Conservation (phyloP, 768 basidiomycete species). For the Amanita phalloides region DNA sequence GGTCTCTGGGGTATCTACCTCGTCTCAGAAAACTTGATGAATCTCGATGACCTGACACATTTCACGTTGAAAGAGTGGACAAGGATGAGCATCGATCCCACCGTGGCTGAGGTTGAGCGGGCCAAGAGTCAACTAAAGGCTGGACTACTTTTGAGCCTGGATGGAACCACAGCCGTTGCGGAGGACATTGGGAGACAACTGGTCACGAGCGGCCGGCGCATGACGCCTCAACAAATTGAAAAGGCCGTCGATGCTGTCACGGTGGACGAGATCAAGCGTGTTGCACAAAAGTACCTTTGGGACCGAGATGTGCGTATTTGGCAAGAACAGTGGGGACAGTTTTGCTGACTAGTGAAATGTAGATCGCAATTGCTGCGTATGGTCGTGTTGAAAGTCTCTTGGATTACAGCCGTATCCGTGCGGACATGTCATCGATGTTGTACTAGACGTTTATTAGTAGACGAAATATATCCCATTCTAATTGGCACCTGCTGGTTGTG, state of each 20-base stretch:
- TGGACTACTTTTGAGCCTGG: slow-evolving; percentile 76
- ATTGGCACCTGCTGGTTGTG: not conserved
- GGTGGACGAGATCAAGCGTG: slow-evolving; percentile 82
- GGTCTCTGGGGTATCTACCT: slow-evolving; percentile 99
- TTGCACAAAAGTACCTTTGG: slow-evolving; percentile 95
- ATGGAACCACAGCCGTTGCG: slow-evolving; percentile 93
- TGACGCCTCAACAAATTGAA: slow-evolving; percentile 92
- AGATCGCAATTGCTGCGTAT: slow-evolving; percentile 83
- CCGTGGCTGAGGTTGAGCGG: slow-evolving; percentile 83
- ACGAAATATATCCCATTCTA: slow-evolving; percentile 1
- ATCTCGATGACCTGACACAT: slow-evolving; percentile 89
- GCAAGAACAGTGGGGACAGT: not conserved
- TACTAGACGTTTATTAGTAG: slow-evolving; percentile 33
- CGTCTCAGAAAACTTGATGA: slow-evolving; percentile 87
- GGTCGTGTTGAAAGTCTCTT: slow-evolving; percentile 87
- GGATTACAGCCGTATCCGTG: slow-evolving; percentile 86
- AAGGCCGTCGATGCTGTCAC: slow-evolving; percentile 84
- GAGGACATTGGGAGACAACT: slow-evolving; percentile 99
- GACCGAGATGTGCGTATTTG: slow-evolving; percentile 72
- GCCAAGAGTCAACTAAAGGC: slow-evolving; percentile 99
- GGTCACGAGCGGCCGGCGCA: slow-evolving; percentile 83
- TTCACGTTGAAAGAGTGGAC: slow-evolving; percentile 96
- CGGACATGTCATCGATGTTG: slow-evolving; percentile 72
- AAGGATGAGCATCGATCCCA: slow-evolving; percentile 83
- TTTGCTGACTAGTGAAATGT: slow-evolving; percentile 7